Evolutionary conservation across 148 eudicot species (phyloP).

Genomic region (Suaeda aralocaspica): DNA sequence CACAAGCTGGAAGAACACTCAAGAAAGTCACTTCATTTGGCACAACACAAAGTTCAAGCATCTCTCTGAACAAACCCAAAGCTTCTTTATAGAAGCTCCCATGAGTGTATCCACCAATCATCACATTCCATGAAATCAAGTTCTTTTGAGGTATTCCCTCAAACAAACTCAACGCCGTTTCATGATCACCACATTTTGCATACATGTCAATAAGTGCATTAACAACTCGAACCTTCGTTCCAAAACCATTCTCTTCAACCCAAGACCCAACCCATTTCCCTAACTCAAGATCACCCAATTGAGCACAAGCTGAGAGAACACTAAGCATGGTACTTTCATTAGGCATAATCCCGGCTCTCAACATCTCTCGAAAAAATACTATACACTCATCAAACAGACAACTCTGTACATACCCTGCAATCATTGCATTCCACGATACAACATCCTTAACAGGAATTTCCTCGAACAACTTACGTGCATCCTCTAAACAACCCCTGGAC

Average conservation of each 20-base stretch:
- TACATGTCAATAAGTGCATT: conserved; percentile 60
- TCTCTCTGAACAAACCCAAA: conserved; percentile 41
- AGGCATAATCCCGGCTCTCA: conserved; percentile 28
- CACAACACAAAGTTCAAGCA: conserved; percentile 33
- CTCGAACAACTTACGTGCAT: conserved; percentile 50
- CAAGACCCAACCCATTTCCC: conserved; percentile 43
- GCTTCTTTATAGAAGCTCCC: conserved; percentile 43
- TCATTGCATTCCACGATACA: conserved; percentile 73
- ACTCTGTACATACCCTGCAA: conserved; percentile 49
- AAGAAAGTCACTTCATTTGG: conserved; percentile 53
- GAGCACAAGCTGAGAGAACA: conserved; percentile 53
- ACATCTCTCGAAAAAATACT: conserved; percentile 45
- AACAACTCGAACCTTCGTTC: conserved; percentile 26
- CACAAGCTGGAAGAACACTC: conserved; percentile 52
- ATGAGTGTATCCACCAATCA: conserved; percentile 57
- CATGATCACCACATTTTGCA: conserved; percentile 48
- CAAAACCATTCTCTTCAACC: conserved; percentile 31
- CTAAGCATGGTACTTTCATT: conserved; percentile 44
- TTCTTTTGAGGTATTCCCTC: conserved; percentile 38
- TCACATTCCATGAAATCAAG: conserved; percentile 56
- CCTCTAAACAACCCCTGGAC: conserved; percentile 40
- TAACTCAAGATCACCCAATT: conserved; percentile 34
- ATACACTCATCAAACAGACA: conserved; percentile 35
- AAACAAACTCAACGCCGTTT: conserved; percentile 41
- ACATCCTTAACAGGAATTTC: conserved; percentile 59